Evolutionary conservation across 2,329 filamentous ascomycete genomes (phyloP), one percentile per base, ranked within the genome.

Genomic region (Alternaria gaisen): DNA sequence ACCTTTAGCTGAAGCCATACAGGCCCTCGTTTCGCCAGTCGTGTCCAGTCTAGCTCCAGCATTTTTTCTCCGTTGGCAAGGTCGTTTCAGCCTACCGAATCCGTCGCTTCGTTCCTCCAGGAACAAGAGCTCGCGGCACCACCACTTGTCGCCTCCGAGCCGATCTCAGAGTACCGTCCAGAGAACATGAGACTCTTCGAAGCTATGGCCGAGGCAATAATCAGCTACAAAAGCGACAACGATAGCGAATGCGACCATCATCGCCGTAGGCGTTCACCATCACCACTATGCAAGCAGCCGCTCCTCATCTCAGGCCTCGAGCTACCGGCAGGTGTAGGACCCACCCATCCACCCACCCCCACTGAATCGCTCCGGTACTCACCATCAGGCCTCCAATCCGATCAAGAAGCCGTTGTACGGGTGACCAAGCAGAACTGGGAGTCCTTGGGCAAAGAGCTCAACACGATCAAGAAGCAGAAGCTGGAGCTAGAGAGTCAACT

Each of bases 401-500:
- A 22, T 7, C 20, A 10, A 5, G 54, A 62, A 11, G 38, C 50
- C 8, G 43, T 55, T 6, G 58, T 65, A 3, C 57, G 60, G 32
- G n/a, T 64, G n/a, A 53, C 55, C 3, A 60, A 61, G 55, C 54
- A 54, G 18, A 42, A 40, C 5, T 66, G 56, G 56, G 60, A 57
- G 2, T 16, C 51, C 11, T 46, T 65, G 52, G 14, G 24, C 22
- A 46, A 36, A 3, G 53, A 60, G 2, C 26, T 63, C 4, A 14
- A 61, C 8, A 26, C 3, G 5, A 24, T 62, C 11, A 54, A 44
- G 20, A 41, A 56, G 9, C 40, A 65, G 10, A 66, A 60, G 5
- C 53, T 30, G 6, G 46, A 41, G 5, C 46, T 71, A 12, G 53
- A 64, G 26, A n/a, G 36, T 4, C 51, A 59, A 26, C 16, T 65